phyloP scores from a whole-genome alignment of 2,329 filamentous ascomycete genomes.

The Curvularia sp. region DNA sequence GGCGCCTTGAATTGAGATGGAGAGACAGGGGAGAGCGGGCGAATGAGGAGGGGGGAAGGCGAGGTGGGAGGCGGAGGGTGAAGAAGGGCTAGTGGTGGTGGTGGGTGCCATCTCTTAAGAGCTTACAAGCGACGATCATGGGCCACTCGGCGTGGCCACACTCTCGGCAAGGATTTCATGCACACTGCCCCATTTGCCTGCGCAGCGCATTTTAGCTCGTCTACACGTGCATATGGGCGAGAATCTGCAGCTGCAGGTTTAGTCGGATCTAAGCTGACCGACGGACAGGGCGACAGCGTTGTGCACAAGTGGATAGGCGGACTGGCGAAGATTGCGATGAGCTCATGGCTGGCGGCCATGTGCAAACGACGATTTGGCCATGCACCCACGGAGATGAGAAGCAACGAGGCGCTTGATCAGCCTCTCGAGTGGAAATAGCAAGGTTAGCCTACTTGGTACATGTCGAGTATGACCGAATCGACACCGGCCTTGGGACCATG shows the following conservation, averaged over 20 bases:
- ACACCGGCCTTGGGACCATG: conserved; percentile 22
- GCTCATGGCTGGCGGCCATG: conserved; percentile 35
- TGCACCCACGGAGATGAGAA: conserved; percentile 46
- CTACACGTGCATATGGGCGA: conserved; percentile 49
- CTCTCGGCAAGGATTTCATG: conserved; percentile 45
- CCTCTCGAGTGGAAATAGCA: conserved; percentile 38
- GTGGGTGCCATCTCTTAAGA: conserved; percentile 50
- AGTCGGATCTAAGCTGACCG: conserved; percentile 50
- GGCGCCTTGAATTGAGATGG: conserved; percentile 46
- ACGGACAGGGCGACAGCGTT: conserved; percentile 40
- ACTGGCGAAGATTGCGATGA: conserved; percentile 44
- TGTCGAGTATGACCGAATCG: conserved; percentile 22
- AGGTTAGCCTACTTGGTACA: conserved; percentile 23
- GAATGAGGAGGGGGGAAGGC: conserved; percentile 53
- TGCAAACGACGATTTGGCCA: conserved; percentile 26
- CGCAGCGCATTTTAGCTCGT: conserved; percentile 48
- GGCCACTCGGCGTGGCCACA: conserved; percentile 47
- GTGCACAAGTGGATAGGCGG: conserved; percentile 46
- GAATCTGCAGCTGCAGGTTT: conserved; percentile 45
- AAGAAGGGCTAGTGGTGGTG: conserved; percentile 47
- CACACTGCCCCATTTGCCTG: conserved; percentile 50
- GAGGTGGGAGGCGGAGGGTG: conserved; percentile 53
- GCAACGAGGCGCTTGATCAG: conserved; percentile 38
- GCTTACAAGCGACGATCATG: conserved; percentile 45
- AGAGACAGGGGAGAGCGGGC: conserved; percentile 48